phyloP scores from a whole-genome alignment of 208 protist genomes.

The Trichomonas gallinae region DNA sequence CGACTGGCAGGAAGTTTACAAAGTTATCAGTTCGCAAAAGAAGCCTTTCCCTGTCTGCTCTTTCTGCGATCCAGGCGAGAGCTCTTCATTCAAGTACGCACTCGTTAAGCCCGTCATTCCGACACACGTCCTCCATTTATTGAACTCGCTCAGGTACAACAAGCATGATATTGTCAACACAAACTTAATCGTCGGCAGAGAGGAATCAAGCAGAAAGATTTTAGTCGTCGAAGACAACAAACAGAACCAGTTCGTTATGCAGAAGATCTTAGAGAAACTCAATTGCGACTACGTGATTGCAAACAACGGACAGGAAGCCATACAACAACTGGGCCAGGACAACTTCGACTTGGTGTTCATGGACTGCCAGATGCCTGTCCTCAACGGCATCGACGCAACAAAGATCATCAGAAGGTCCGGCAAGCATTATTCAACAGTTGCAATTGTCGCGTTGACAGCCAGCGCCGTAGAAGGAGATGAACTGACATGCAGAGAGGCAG shows the following conservation, averaged over 20 bases:
- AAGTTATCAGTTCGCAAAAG: neutral
- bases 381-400: slow-evolving; percentile 36
- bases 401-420: slow-evolving; percentile 4
- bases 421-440: neutral
- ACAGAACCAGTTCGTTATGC: neutral
- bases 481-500: slow-evolving; percentile 25
- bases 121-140: neutral
- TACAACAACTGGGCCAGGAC: neutral
- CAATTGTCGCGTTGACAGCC: slow-evolving; percentile 37
- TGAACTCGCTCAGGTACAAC: neutral
- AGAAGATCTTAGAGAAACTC: neutral
- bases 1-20: neutral
- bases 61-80: neutral
- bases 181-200: neutral
- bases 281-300: neutral
- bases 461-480: slow-evolving; percentile 27
- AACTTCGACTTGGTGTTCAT: neutral
- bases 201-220: neutral
- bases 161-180: neutral
- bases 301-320: neutral
- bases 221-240: neutral
- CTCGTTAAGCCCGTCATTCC: neutral
- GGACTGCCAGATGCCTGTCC: slow-evolving; percentile 33
- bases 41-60: neutral
- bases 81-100: neutral